Evolutionary conservation across 768 basidiomycete genomes (phyloP), one percentile per base, ranked within the genome.

Genomic region (Suillus hirtellus): DNA sequence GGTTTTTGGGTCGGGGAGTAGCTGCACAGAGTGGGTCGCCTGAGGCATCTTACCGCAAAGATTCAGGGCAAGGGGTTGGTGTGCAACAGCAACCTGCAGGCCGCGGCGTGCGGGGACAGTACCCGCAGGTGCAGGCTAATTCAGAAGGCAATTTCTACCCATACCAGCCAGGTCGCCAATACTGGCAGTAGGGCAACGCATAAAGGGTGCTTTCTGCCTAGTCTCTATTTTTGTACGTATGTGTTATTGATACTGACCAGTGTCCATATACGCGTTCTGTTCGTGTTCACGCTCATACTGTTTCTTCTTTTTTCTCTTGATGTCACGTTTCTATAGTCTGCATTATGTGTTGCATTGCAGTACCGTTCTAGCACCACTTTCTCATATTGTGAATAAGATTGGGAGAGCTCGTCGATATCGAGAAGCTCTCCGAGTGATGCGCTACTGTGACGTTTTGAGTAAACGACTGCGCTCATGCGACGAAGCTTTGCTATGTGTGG

Each of bases 91-190:
- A 80, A 61, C 77, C 78, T 35, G 78, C 75, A 5, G 79, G 83
- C 10, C 79, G 74, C 2, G 72, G 78, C 12, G 79, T 77, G 24
- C 84, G 83, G 65, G 82, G 81, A 63, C 80, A 82, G 24, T 58
- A 58, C 40, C 56, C 40, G 24, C 56, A 58, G 10, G 56, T 58
- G 49, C 75, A 76, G 69, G 85, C 84, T 49, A 84, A 80, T 56
- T 86, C 81, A 58, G 89, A 90, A 53, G 86, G 78, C 15, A 82
- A 78, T 68, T 92, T 90, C 72, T 92, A 92, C 72, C 84, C 85
- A 66, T 90, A 90, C 72, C 89, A 88, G 73, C 81, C 82, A 27
- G 79, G 87, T 72, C 87, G 84, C 71, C 85, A 84, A 69, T 83
- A 83, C 69, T 82, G 81, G 80, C 79, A 81, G 73, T 81, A 61